Percentiles rank a stretch among this genome's conserved stretches.
These are phyloP conservation scores for Gillenia trifoliata DNA, from an alignment of 306 rosid species.

Conservation along the genomic window DNA sequence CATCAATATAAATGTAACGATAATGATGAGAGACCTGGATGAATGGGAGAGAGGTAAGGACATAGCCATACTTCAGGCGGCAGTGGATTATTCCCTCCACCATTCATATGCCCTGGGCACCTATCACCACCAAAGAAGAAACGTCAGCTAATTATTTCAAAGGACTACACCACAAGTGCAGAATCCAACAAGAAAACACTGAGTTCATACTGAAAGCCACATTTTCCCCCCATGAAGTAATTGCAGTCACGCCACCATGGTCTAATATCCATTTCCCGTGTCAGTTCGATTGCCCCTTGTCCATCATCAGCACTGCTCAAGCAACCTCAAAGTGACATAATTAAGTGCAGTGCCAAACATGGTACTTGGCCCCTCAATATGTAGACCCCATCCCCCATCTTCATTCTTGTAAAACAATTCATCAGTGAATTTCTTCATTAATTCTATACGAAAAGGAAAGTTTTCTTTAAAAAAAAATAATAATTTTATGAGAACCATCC, in stretches of 20 bases:
- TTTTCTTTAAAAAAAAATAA: not conserved
- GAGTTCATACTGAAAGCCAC: conserved; percentile 35
- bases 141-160: not conserved
- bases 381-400: conserved; percentile 45
- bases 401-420: conserved; percentile 20
- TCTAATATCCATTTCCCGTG: conserved; percentile 33
- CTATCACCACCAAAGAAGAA: conserved; percentile 9
- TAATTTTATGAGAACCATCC: not conserved
- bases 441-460: no score
- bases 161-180: not conserved
- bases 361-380: conserved; percentile 39
- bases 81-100: no score
- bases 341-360: conserved; percentile 29
- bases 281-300: conserved; percentile 18
- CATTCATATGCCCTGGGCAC: no score
- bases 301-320: conserved; percentile 35
- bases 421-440: not conserved
- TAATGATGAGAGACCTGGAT: no score
- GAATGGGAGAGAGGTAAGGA: no score
- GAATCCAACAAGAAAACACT: not conserved
- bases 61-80: no score
- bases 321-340: conserved; percentile 31
- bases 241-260: conserved; percentile 29
- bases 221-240: conserved; percentile 40
- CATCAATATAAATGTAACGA: no score